Evolutionary conservation across 805 yeast species (phyloP).

Genomic region (Naumovozyma baii): DNA sequence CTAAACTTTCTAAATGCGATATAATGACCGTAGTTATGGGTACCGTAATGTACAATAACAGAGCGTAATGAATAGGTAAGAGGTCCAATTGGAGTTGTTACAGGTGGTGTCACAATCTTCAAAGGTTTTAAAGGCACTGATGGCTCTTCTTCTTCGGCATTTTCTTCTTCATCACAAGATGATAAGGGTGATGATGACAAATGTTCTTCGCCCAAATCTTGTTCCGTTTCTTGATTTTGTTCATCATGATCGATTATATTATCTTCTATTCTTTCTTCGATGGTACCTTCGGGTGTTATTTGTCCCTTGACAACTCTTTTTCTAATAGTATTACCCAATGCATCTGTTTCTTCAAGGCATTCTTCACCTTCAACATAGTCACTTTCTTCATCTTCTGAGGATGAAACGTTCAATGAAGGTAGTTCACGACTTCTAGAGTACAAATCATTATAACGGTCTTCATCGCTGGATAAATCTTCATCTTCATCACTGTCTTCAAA

Average conservation of each 20-base stretch:
- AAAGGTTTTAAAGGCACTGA: background rate
- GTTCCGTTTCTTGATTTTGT: slow-evolving; percentile 8
- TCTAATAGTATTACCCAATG: slow-evolving; percentile 27
- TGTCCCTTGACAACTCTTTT: slow-evolving; percentile 10
- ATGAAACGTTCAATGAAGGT: slow-evolving; percentile 6
- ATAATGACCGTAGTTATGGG: slow-evolving; percentile 96
- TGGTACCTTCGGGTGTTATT: background rate
- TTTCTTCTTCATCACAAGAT: slow-evolving; percentile 8
- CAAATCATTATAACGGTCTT: slow-evolving; percentile 4
- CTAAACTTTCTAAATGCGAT: slow-evolving; percentile 74
- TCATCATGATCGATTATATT: slow-evolving; percentile 7
- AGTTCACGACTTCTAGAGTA: slow-evolving; percentile 11
- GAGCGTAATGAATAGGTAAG: slow-evolving; percentile 67
- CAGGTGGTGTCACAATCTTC: slow-evolving; percentile 8
- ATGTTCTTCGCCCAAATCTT: slow-evolving; percentile 3
- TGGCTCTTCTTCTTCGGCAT: slow-evolving; percentile 2
- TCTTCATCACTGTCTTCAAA: slow-evolving; percentile 29
- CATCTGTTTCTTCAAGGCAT: slow-evolving; percentile 23
- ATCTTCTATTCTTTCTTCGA: background rate
- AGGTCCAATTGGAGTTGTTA: slow-evolving; percentile 31
- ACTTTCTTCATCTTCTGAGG: slow-evolving; percentile 9
- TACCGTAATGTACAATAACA: slow-evolving; percentile 86
- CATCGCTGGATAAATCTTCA: slow-evolving; percentile 11
- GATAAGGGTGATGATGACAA: slow-evolving; percentile 5
- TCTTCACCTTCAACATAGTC: slow-evolving; percentile 14